Evolutionary conservation across 2,329 filamentous ascomycete species (phyloP), one percentile per base, ranked within the genome.

Genomic region (Fusarium liriodendri): DNA sequence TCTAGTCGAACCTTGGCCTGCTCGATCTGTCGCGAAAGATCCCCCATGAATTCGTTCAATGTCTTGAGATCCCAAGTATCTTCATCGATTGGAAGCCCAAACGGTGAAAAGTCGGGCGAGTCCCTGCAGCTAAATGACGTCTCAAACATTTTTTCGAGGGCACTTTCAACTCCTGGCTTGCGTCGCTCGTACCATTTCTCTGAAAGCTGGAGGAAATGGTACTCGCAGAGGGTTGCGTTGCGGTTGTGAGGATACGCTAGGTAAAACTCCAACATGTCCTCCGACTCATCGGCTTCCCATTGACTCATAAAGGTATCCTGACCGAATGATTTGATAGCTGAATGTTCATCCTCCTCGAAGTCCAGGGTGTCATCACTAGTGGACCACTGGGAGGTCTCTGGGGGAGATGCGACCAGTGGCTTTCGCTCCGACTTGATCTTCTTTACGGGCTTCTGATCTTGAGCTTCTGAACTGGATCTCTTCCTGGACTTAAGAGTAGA

Each of bases 241-340:
- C 38, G 68, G 40, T 74, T 67, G 20, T 75, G 73, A 50, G 73
- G 73, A 57, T 74, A 74, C 29, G 68, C 73, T 22, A 72, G 73
- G 47, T 72, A 74, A 58, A 62, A 67, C 32, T 75, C 71, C 11
- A 75, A 50, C 29, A 20, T 47, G 13, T 27, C 45, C 22, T 58
- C 16, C 33, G 20, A 25, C 22, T 45, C 55, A 4, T 42, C 33
- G 14, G 57, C 54, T 13, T 60, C 52, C 64, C 60, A 58, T 10
- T 55, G 20, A 18, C 18, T 33, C 9, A 61, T n/a, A 18, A 50
- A 52, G 27, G 25, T 33, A 32, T 59, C 60, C 25, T 67, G 71
- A 14, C 55, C 61, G 35, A 74, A 76, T 22, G 50, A 47, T 25
- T 70, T 74, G 13, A 63, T 29, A 9, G 9, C 9, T 13, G 29